These are phyloP conservation scores for Aspergillus melleus DNA, from an alignment of 2,329 filamentous ascomycete genomes.

Conservation along the genomic window DNA sequence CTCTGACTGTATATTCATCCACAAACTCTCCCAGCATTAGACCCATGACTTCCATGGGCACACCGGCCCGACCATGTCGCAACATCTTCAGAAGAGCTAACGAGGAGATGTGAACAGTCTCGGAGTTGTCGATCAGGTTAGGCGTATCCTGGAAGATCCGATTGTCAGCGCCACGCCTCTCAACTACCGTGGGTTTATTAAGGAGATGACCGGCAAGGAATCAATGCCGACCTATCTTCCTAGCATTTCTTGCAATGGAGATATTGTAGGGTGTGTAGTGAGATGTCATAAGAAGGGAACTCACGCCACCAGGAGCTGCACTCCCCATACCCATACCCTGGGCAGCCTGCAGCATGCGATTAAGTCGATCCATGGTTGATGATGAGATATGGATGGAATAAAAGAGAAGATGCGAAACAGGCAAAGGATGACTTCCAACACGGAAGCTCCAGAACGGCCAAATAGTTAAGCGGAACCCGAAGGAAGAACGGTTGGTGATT, in stretches of 20 bases:
- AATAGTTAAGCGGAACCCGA: slow-evolving; percentile 2
- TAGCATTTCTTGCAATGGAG: neutral
- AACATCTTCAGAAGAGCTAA: slow-evolving; percentile 98
- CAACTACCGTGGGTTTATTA: neutral
- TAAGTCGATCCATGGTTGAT: slow-evolving; percentile 80
- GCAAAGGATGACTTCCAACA: slow-evolving; percentile 29
- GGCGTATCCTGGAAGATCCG: slow-evolving; percentile 68
- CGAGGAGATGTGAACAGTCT: slow-evolving; percentile 99
- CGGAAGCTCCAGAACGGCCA: slow-evolving; percentile 28
- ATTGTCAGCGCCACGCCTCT: neutral
- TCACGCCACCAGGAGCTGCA: slow-evolving; percentile 41
- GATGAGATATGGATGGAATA: slow-evolving; percentile 17
- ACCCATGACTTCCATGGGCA: slow-evolving; percentile 99
- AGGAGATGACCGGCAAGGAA: neutral
- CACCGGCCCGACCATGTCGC: slow-evolving; percentile 92
- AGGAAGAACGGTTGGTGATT: neutral
- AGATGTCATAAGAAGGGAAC: slow-evolving; percentile 20
- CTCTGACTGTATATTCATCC: slow-evolving; percentile 96
- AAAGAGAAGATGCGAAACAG: slow-evolving; percentile 17
- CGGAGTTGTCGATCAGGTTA: slow-evolving; percentile 95
- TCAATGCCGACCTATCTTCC: neutral
- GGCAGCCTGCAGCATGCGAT: slow-evolving; percentile 78
- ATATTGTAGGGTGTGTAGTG: neutral
- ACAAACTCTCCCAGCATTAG: slow-evolving; percentile 99
- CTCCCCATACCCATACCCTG: slow-evolving; percentile 56